Conservation (phyloP, 1,139 yeast genomes). For the Zygosaccharomyces sapae region DNA sequence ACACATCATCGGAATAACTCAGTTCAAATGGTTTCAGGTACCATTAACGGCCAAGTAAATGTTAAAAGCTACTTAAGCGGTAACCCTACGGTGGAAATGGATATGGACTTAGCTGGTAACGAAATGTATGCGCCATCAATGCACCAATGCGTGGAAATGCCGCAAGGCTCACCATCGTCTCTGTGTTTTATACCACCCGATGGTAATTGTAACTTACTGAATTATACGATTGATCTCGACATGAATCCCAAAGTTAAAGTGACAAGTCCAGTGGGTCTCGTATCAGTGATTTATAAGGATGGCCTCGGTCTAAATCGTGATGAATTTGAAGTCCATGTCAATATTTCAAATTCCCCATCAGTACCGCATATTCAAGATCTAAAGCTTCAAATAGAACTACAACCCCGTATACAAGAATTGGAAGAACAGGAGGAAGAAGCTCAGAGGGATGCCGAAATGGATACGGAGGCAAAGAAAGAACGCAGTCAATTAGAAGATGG, state of each 20-base stretch:
- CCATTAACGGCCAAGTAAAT: slow-evolving; percentile 61
- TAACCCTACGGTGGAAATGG: slow-evolving; percentile 62
- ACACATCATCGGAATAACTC: slow-evolving; percentile 6
- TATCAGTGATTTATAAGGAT: slow-evolving; percentile 56
- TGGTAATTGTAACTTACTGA: slow-evolving; percentile 62
- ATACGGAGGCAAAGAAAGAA: slow-evolving; percentile 14
- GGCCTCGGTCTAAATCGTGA: slow-evolving; percentile 58
- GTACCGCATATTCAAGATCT: slow-evolving; percentile 59
- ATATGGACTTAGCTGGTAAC: slow-evolving; percentile 45
- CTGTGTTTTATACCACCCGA: slow-evolving; percentile 76
- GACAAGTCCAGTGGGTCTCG: slow-evolving; percentile 46
- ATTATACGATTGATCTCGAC: slow-evolving; percentile 57
- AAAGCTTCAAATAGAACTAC: slow-evolving; percentile 46
- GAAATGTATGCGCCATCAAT: slow-evolving; percentile 47
- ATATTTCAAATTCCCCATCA: slow-evolving; percentile 47
- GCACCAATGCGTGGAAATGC: slow-evolving; percentile 40
- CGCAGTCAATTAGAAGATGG: slow-evolving; percentile 8
- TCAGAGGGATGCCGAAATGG: background rate
- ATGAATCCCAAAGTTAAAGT: slow-evolving; percentile 22
- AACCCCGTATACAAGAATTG: slow-evolving; percentile 1
- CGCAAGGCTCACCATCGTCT: background rate
- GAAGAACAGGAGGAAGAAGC: background rate
- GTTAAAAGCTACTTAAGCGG: slow-evolving; percentile 72
- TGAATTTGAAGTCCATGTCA: slow-evolving; percentile 72
- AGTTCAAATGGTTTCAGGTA: slow-evolving; percentile 38